Percentiles rank a stretch among this genome's conserved stretches.
These are phyloP conservation scores for Arabis hirsuta DNA, from an alignment of 345 rosid species.

Conservation along the genomic window DNA sequence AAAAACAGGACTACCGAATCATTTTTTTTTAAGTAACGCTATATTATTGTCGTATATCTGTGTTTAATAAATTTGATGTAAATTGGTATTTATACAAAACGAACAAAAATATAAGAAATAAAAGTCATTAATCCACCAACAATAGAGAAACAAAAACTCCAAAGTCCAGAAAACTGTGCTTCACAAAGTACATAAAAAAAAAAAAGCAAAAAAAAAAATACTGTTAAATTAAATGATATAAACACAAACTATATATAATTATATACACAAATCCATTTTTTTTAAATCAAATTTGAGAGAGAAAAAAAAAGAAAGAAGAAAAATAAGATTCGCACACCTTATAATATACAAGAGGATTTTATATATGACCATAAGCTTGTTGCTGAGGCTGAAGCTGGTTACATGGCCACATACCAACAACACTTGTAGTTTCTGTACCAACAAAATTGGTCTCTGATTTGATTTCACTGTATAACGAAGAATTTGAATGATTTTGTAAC, in stretches of 20 bases:
- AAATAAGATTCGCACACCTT: conserved; percentile 39
- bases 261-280: conserved; percentile 33
- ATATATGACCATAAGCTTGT: conserved; percentile 48
- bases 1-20: background rate
- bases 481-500: conserved; percentile 63
- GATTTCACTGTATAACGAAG: conserved; percentile 60
- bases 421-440: conserved; percentile 49
- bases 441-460: conserved; percentile 73
- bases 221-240: conserved; percentile 41
- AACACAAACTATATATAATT: conserved; percentile 41
- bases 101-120: conserved; percentile 27
- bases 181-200: conserved; percentile 34
- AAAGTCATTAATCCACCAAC: conserved; percentile 24
- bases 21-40: background rate
- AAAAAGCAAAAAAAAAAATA: background rate
- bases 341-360: conserved; percentile 36
- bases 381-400: conserved; percentile 57
- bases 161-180: conserved; percentile 35
- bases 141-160: conserved; percentile 31
- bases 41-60: background rate
- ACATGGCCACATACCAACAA: conserved; percentile 56
- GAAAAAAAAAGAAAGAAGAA: background rate
- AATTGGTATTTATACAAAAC: background rate
- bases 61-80: conserved; percentile 13
- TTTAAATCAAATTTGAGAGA: background rate